Conservation (phyloP, 164 flowering plant genomes). For the Malania oleifera region DNA sequence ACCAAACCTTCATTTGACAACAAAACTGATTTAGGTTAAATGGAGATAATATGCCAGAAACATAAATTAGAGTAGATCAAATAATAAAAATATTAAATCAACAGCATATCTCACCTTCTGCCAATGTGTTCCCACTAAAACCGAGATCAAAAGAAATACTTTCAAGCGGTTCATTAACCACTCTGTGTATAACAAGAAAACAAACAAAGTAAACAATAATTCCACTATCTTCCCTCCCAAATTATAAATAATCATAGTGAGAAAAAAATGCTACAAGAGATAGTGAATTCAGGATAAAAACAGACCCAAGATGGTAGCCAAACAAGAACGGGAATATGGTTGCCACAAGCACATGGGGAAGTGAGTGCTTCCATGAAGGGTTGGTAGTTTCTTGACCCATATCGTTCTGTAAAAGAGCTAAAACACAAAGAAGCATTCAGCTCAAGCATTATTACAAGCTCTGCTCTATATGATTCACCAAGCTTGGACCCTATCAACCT, state of each 20-base stretch:
- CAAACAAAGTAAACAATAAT: constrained; percentile 1
- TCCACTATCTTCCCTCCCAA: background rate
- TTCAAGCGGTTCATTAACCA: constrained; percentile 92
- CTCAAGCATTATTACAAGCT: background rate
- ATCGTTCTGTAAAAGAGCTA: constrained; percentile 39
- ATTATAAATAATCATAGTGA: background rate
- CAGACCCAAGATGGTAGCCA: constrained; percentile 92
- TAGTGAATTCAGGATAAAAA: constrained; percentile 11
- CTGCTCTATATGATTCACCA: background rate
- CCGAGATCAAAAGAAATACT: constrained; percentile 82
- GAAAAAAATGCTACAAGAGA: constrained; percentile 1
- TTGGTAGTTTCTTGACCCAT: constrained; percentile 35
- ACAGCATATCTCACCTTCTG: constrained; percentile 54
- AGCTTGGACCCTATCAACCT: background rate
- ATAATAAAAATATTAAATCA: background rate
- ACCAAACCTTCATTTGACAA: constrained; percentile 65
- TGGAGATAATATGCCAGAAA: background rate
- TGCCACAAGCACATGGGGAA: constrained; percentile 74
- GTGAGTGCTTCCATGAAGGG: constrained; percentile 71
- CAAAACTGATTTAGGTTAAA: constrained; percentile 1
- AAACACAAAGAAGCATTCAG: constrained; percentile 17
- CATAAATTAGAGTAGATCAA: background rate
- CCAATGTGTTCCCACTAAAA: constrained; percentile 76
- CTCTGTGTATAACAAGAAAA: constrained; percentile 38
- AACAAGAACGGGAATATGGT: constrained; percentile 66